Conservation (phyloP, 371 early-diverging fungal genomes). For the Parasitella parasitica region DNA sequence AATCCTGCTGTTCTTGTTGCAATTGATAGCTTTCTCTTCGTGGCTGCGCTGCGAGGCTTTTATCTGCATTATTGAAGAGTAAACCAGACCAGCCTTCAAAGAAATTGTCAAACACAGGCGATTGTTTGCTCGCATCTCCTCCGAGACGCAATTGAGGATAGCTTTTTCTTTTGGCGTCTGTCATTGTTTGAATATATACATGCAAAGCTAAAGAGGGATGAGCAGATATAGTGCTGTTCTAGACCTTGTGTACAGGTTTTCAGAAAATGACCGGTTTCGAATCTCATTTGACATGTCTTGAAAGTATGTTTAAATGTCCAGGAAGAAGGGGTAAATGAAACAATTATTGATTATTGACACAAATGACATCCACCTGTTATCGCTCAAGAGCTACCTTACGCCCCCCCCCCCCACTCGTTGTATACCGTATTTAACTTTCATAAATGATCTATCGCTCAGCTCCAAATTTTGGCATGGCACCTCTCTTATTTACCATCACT, state of each 20-base stretch:
- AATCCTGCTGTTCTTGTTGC: background rate
- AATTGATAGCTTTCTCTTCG: too few relatives aligned
- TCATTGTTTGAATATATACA: background rate
- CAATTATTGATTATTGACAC: too few relatives aligned
- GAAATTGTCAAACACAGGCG: constrained; percentile 20
- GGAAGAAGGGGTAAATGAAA: background rate
- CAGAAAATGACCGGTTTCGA: background rate
- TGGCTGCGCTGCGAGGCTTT: too few relatives aligned
- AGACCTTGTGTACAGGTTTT: background rate
- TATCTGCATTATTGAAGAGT: background rate
- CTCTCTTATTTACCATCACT: too few relatives aligned
- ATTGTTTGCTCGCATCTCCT: background rate
- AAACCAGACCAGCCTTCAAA: constrained; percentile 32
- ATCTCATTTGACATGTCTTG: constrained; percentile 1
- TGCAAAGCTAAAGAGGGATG: background rate
- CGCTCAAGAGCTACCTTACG: too few relatives aligned
- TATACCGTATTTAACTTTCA: too few relatives aligned
- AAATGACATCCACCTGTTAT: too few relatives aligned
- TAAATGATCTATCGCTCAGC: too few relatives aligned
- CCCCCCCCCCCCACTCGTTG: too few relatives aligned
- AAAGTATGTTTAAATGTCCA: background rate
- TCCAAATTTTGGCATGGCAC: too few relatives aligned
- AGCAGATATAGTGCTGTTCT: background rate
- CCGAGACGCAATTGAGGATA: background rate
- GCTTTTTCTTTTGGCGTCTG: background rate